Base-by-base conservation (phyloP, 1,139 yeast species). In the Blastobotrys malaysiensis region DNA sequence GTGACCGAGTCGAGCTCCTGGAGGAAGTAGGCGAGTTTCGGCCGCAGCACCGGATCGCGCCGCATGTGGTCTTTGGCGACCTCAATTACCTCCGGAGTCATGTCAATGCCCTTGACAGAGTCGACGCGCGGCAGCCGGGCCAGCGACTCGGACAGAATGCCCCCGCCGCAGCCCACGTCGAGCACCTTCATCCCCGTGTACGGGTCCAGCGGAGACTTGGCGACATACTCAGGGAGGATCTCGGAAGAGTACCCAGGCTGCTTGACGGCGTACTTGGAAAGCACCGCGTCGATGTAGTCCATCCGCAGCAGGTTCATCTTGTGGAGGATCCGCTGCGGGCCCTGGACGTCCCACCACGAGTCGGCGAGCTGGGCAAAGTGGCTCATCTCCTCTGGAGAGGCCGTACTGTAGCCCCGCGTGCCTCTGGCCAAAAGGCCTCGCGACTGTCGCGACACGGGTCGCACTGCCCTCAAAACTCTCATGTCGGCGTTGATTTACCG, bases 131-230 rank as follows among this genome's bases (percentile, higher is more conserved):
- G 52, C 62, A 88, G 73, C 60, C 99, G 75, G 0, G 97, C 97
- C 68, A 93, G 71, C 0, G 95, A 84, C 67, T 93, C 99, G 3
- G 91, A 75, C 46, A 93, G 74, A 26, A 93, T 84, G 0, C 99
- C 99, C 6, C 99, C 99, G 20, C 99, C 99, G 67, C 99, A 95
- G 0, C 99, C 99, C 53, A 93, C 84, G 67, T 93, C 99, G 57
- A 93, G 73, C 0, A 84, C 91, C 13, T 72, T 70, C 52, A 82
- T 50, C 24, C 47, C 77, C 16, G 43, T 46, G n/a, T 43, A 67
- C 43, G 80, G 61, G 46, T 74, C 73, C 21, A 74, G 73, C 54
- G 60, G 62, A 13, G 45, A 77, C 76, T 57, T 80, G 80, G 57
- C 82, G 84, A 48, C 70, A 75, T 16, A 74, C 11, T 55, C 57